phyloP scores from a whole-genome alignment of 1,284 basidiomycete species.

The Taiwanofungus camphoratus region DNA sequence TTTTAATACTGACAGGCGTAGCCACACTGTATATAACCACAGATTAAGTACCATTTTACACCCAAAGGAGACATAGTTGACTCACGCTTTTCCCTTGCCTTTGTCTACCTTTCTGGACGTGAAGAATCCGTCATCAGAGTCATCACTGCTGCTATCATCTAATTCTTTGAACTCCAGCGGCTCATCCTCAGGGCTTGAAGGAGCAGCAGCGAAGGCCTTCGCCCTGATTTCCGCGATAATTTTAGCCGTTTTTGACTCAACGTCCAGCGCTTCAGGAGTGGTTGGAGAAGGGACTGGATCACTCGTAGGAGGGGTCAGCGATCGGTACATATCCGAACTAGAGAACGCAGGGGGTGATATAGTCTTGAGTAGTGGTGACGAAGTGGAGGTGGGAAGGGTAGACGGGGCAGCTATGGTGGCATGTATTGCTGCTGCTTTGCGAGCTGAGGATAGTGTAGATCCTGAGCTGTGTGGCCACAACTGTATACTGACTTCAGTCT shows the following conservation, averaged over 20 bases:
- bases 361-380: slow-evolving; percentile 3
- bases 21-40: not conserved
- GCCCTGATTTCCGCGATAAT: slow-evolving; percentile 61
- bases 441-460: slow-evolving; percentile 1
- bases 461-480: not conserved
- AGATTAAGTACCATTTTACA: not conserved
- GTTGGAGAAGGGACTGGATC: slow-evolving; percentile 23
- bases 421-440: slow-evolving; percentile 2
- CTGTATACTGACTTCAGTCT: no score
- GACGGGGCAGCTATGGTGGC: not conserved
- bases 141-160: slow-evolving; percentile 45
- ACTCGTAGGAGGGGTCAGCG: slow-evolving; percentile 36
- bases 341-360: slow-evolving; percentile 1
- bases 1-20: not conserved
- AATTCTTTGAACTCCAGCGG: slow-evolving; percentile 36
- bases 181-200: slow-evolving; percentile 34
- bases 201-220: slow-evolving; percentile 30
- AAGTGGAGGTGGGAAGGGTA: not conserved
- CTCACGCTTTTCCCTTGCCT: slow-evolving; percentile 15
- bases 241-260: slow-evolving; percentile 44
- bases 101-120: slow-evolving; percentile 6
- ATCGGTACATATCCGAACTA: slow-evolving; percentile 14
- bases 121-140: slow-evolving; percentile 24
- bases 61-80: not conserved
- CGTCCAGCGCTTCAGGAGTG: slow-evolving; percentile 40